phyloP scores from a whole-genome alignment of 208 protist genomes.

The Wallacemonas sp. region DNA sequence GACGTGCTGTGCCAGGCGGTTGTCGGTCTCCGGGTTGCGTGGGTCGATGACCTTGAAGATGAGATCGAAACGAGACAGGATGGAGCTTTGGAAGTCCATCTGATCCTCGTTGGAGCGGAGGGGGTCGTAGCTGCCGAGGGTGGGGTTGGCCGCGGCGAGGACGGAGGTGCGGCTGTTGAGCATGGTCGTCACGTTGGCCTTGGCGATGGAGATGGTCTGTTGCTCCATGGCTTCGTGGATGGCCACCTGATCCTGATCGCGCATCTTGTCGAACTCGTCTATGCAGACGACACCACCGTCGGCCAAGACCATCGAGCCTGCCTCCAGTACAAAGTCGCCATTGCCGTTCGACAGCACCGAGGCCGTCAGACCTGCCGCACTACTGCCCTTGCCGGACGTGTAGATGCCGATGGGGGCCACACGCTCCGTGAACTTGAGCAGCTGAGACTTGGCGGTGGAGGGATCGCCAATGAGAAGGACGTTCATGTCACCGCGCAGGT shows the following conservation, averaged over 20 bases:
- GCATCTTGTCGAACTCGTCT: conserved; percentile 99
- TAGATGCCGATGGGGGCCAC: conserved; percentile 98
- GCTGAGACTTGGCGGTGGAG: conserved; percentile 98
- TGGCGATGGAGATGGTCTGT: conserved; percentile 99
- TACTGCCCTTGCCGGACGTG: conserved; percentile 99
- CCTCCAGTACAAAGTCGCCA: conserved; percentile 99
- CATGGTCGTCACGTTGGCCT: conserved; percentile 99
- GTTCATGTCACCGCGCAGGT: conserved; percentile 99
- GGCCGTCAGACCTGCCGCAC: conserved; percentile 98
- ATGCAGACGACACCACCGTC: conserved; percentile 99
- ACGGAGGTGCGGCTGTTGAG: conserved; percentile 99
- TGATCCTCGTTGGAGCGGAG: conserved; percentile 87
- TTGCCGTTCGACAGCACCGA: conserved; percentile 91
- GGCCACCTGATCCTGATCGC: conserved; percentile 96
- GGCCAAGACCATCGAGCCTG: conserved; percentile 99
- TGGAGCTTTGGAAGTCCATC: conserved; percentile 98
- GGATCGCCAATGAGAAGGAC: conserved; percentile 99
- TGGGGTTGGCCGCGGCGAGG: conserved; percentile 99
- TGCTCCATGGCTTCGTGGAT: conserved; percentile 99
- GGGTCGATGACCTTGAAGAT: conserved; percentile 99
- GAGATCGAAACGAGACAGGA: conserved; percentile 99
- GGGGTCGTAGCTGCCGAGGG: conserved; percentile 94
- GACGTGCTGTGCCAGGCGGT: conserved; percentile 95
- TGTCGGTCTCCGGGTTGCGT: conserved; percentile 91
- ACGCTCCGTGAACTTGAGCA: conserved; percentile 98